Percentiles rank a stretch among this genome's conserved stretches.
Conservation (phyloP, 352 stramenopile genomes). For the Phytophthora ramorum region DNA sequence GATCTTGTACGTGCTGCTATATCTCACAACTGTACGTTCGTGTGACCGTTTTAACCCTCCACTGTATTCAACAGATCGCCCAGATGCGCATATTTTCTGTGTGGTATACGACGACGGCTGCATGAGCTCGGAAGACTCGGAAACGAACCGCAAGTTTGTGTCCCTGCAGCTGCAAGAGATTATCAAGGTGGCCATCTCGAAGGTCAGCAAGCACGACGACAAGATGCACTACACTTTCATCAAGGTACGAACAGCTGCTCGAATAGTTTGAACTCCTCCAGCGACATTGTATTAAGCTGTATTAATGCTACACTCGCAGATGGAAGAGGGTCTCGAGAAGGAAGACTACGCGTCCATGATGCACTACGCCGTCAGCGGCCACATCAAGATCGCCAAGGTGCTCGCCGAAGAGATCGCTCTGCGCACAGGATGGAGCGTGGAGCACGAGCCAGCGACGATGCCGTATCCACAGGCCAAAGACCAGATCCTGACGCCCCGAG, state of each 20-base stretch:
- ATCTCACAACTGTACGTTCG: background rate
- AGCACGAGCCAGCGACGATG: conserved; percentile 63
- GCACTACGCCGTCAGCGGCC: conserved; percentile 85
- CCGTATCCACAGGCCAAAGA: conserved; percentile 83
- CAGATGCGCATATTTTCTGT: conserved; percentile 86
- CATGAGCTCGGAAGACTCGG: conserved; percentile 80
- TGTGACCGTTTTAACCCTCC: background rate
- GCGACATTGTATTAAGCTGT: background rate
- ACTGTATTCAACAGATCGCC: conserved; percentile 54
- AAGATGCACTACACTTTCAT: conserved; percentile 88
- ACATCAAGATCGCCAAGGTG: conserved; percentile 83
- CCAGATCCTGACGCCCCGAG: conserved; percentile 76
- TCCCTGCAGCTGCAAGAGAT: conserved; percentile 87
- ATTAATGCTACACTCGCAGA: conserved; percentile 32
- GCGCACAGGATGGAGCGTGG: conserved; percentile 67
- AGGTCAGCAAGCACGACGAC: conserved; percentile 76
- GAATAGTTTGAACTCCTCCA: background rate
- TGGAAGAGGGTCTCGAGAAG: conserved; percentile 68
- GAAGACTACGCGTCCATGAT: conserved; percentile 83
- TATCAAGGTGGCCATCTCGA: conserved; percentile 84
- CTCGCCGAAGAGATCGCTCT: conserved; percentile 79
- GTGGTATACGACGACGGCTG: conserved; percentile 87
- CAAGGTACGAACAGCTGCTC: conserved; percentile 45
- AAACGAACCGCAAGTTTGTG: conserved; percentile 78
- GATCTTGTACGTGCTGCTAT: conserved; percentile 56